Evolutionary conservation across 495 filamentous ascomycete species (phyloP).

Genomic region (Trypethelium eluteriae): DNA sequence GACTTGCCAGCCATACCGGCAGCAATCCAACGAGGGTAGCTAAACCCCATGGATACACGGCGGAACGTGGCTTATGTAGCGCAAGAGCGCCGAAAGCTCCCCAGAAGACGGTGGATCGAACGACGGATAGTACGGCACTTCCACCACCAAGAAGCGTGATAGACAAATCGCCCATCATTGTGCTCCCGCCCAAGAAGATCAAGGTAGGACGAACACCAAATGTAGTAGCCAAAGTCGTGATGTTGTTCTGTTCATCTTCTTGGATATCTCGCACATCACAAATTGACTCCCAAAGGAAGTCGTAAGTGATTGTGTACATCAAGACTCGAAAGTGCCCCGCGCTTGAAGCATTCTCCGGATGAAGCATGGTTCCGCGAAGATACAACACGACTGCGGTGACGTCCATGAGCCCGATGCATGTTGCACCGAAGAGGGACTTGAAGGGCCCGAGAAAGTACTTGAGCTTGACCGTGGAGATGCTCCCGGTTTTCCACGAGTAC

Average conservation of each 20-base stretch:
- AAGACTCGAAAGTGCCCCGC: conserved; percentile 10
- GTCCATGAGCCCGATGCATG: conserved; percentile 10
- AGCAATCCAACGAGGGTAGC: conserved; percentile 4
- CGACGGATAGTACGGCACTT: conserved; percentile 10
- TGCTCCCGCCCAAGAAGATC: conserved; percentile 10
- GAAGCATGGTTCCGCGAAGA: conserved; percentile 10
- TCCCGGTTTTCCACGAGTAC: conserved; percentile 7
- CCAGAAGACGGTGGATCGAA: conserved; percentile 10
- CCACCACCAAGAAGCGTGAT: conserved; percentile 9
- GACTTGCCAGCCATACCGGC: conserved; percentile 10
- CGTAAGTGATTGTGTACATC: conserved; percentile 10
- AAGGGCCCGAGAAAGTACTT: conserved; percentile 8
- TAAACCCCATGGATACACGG: conserved; percentile 9
- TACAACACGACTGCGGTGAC: conserved; percentile 10
- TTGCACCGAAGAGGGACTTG: conserved; percentile 10
- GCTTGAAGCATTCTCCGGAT: conserved; percentile 9
- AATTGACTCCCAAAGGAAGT: conserved; percentile 10
- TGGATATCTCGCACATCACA: conserved; percentile 5
- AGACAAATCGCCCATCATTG: conserved; percentile 9
- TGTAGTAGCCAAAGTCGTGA: conserved; percentile 8
- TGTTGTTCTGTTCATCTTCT: conserved; percentile 9
- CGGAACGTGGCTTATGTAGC: conserved; percentile 9
- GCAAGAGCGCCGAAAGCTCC: conserved; percentile 7
- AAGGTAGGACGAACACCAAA: conserved; percentile 10
- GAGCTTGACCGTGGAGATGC: conserved; percentile 10